Percentiles rank a stretch among this genome's conserved stretches.
Evolutionary conservation across 306 rosid species (phyloP).

Genomic region (Trichosanthes truncata): DNA sequence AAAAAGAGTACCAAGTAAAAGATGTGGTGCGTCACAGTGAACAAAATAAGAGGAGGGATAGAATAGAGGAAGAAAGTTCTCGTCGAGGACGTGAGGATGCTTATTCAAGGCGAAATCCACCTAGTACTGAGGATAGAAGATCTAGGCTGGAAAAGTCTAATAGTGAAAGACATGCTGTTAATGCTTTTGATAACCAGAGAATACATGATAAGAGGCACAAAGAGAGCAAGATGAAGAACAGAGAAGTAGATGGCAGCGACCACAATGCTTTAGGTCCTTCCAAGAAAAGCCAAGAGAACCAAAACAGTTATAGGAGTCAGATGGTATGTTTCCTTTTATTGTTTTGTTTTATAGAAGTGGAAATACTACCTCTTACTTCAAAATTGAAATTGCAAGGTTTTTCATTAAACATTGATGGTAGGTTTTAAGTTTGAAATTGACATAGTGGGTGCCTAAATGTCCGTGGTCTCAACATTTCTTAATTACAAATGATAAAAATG

Average conservation of each 20-base stretch:
- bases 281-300: conserved; percentile 67
- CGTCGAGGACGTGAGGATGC: conserved; percentile 72
- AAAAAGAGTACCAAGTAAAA: conserved; percentile 61
- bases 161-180: conserved; percentile 56
- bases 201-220: conserved; percentile 56
- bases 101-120: conserved; percentile 51
- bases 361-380: not conserved
- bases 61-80: conserved; percentile 53
- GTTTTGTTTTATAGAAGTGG: not conserved
- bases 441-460: not conserved
- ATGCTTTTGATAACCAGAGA: conserved; percentile 55
- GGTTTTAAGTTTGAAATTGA: not conserved
- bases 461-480: not conserved
- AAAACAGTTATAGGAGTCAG: conserved; percentile 52
- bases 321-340: conserved; percentile 58
- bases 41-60: conserved; percentile 69
- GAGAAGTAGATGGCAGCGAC: conserved; percentile 52
- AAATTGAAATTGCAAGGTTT: not conserved
- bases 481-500: not conserved
- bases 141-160: conserved; percentile 73
- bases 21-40: conserved; percentile 61
- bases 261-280: conserved; percentile 36
- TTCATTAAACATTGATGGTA: not conserved
- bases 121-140: conserved; percentile 55
- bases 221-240: conserved; percentile 66